Evolutionary conservation across 805 yeast species (phyloP).

Genomic region (Lipomyces sp.): DNA sequence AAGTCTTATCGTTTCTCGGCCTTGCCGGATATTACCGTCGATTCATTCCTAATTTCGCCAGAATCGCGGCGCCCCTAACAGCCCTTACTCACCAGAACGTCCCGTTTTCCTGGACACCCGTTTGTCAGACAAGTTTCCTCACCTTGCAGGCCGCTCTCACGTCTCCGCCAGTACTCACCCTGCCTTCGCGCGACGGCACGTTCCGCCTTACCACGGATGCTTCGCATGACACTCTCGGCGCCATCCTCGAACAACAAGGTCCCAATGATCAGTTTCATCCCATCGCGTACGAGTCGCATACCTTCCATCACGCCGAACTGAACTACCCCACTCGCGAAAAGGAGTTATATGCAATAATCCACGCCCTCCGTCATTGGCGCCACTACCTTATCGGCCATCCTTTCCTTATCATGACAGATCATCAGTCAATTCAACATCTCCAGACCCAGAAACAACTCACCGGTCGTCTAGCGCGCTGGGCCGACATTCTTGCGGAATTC

Average conservation of each 20-base stretch:
- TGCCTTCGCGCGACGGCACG: conserved; percentile 3
- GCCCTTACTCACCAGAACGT: background rate
- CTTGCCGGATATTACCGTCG: conserved; percentile 19
- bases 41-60: conserved; percentile 12
- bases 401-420: conserved; percentile 17
- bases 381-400: conserved; percentile 12
- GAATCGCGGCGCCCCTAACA: conserved; percentile 12
- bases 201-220: conserved; percentile 25
- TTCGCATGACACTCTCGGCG: conserved; percentile 12
- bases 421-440: conserved; percentile 4
- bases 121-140: background rate
- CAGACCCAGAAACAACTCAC: conserved; percentile 4
- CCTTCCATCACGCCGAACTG: conserved; percentile 4
- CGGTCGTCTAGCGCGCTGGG: conserved; percentile 25
- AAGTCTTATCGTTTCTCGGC: conserved; percentile 11
- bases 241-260: conserved; percentile 20
- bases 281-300: conserved; percentile 6
- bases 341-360: conserved; percentile 18
- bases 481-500: conserved; percentile 15
- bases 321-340: conserved; percentile 22
- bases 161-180: conserved; percentile 8
- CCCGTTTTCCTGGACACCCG: background rate
- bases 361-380: conserved; percentile 12
- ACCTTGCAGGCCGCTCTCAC: conserved; percentile 5
- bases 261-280: background rate